Conservation (phyloP, 108 stramenopile genomes). For the Aurantiochytrium sp. region DNA sequence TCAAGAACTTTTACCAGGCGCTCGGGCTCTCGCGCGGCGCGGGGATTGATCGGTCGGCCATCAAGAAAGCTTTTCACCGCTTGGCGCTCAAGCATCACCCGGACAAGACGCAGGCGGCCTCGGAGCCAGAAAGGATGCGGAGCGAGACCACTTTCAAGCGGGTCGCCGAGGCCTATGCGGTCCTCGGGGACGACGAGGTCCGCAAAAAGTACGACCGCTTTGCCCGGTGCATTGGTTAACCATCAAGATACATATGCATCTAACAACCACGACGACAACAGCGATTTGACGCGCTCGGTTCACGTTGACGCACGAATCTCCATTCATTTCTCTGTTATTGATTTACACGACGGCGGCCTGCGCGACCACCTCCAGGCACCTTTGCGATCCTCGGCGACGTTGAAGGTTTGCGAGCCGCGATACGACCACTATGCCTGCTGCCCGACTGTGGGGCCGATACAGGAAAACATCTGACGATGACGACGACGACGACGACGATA, state of each 20-base stretch:
- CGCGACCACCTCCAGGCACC: too few relatives aligned
- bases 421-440: too few relatives aligned
- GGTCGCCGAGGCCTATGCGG: background rate
- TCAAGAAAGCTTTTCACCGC: background rate
- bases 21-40: background rate
- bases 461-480: too few relatives aligned
- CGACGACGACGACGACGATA: too few relatives aligned
- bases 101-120: background rate
- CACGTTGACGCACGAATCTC: too few relatives aligned
- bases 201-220: background rate
- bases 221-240: background rate
- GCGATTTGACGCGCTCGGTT: too few relatives aligned
- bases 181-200: background rate
- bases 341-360: too few relatives aligned
- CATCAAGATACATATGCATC: background rate
- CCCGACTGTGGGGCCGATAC: too few relatives aligned
- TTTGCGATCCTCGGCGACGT: too few relatives aligned
- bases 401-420: too few relatives aligned
- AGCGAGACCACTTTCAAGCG: background rate
- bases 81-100: slow-evolving; percentile 18
- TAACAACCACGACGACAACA: too few relatives aligned
- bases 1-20: slow-evolving; percentile 1
- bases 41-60: background rate
- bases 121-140: background rate
- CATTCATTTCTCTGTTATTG: too few relatives aligned